Base-by-base conservation (phyloP, 2,329 filamentous ascomycete genomes). In the Colletotrichum sp. region DNA sequence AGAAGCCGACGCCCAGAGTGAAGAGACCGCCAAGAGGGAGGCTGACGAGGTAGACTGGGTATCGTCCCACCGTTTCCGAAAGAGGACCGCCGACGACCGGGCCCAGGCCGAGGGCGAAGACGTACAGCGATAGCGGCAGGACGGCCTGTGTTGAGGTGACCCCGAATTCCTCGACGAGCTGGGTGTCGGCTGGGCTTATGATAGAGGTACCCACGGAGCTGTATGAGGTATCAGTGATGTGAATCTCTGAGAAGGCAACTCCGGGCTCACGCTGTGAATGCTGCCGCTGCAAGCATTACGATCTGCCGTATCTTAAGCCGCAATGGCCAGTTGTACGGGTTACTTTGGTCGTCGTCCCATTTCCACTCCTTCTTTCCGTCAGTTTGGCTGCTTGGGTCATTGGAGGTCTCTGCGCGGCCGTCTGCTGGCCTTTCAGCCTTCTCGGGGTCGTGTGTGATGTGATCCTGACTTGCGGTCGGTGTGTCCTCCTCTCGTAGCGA, bases 21-120 rank as follows among this genome's bases (percentile, higher is more conserved):
- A 93, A 93, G 0, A 92, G 79, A 3, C 87, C 86, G 5, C 89
- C 90, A 0, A 90, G 78, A 0, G 88, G 86, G 3, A 88, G 81
- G 0, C 86, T 85, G 3, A 84, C 78, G 2, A 88, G 71, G 80
- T 91, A 93, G 30, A 93, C 86, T 4, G 87, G 83, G 26, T 87
- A 85, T 2, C 92, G 86, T 3, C 92, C 92, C 39, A 90, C 83
- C 0, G 86, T 88, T 80, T 94, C 92, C 65, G 89, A 92, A 1
- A 93, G 79, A 0, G 92, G 92, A 0, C 91, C 91, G 12, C 89
- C 90, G 16, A 92, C 77, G 66, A 93, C 83, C 8, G 92, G 92
- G 0, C 92, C 92, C 18, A 93, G 84, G 5, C 85, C 90, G 0
- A 94, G 86, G 1, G 91, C 92, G 12, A 93, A 82, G 7, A 92